Percentiles rank a stretch among this genome's conserved stretches.
Conservation (phyloP, 2,329 filamentous ascomycete genomes). For the Aspergillus terreus region DNA sequence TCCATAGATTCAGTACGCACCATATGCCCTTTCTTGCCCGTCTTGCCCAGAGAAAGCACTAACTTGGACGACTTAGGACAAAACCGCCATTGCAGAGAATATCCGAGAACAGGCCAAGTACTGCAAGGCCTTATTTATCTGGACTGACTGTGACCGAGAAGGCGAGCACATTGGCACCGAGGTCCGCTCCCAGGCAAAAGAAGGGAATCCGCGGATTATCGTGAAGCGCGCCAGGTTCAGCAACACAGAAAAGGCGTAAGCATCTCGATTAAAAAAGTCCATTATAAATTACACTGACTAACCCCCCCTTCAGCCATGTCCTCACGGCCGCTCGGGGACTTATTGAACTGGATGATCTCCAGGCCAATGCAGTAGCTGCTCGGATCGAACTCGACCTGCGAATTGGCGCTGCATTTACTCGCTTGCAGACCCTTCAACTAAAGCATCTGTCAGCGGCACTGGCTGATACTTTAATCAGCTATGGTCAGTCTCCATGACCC, state of each 20-base stretch:
- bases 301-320: constrained; percentile 63
- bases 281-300: neutral
- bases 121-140: constrained; percentile 80
- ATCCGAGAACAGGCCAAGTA: constrained; percentile 73
- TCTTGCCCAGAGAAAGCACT: neutral
- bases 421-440: constrained; percentile 78
- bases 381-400: constrained; percentile 90
- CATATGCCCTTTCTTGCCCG: neutral
- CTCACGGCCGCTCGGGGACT: constrained; percentile 76
- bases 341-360: constrained; percentile 73
- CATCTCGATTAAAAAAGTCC: constrained; percentile 9
- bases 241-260: constrained; percentile 87
- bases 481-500: constrained; percentile 54
- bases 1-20: constrained; percentile 61
- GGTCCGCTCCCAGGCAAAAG: constrained; percentile 74
- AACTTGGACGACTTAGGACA: constrained; percentile 54
- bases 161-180: constrained; percentile 94
- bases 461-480: constrained; percentile 67
- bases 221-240: constrained; percentile 88
- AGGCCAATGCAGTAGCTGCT: constrained; percentile 81
- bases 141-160: constrained; percentile 98
- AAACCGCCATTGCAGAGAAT: constrained; percentile 76
- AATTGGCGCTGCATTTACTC: constrained; percentile 88
- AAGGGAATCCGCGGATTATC: constrained; percentile 68
- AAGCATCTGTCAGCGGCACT: constrained; percentile 66